Evolutionary conservation across 768 basidiomycete genomes (phyloP), one percentile per base, ranked within the genome.

Genomic region (Tricholoma furcatifolium): DNA sequence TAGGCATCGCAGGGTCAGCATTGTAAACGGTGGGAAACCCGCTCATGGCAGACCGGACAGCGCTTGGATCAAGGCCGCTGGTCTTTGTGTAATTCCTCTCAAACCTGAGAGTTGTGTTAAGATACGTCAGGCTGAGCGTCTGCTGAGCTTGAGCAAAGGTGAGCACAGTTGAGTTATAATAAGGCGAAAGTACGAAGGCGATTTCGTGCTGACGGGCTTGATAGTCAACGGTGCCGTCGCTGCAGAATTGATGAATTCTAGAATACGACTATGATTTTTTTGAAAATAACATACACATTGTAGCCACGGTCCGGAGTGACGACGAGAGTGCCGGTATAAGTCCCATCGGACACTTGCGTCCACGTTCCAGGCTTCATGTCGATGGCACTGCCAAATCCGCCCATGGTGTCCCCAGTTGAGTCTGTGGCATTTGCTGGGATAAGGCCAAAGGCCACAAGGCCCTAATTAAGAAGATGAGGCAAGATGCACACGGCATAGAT

Each of bases 341-440:
- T 67, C 10, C 75, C 77, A 51, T 73, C 58, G 18, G 56, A 36
- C 3, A 54, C 45, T 10, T 51, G 43, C 11, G 56, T 59, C 71
- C 79, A 84, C 4, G 80, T 75, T 5, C 77, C 76, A 6, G 54
- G 68, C 66, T 84, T 78, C 51, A 87, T 58, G 2, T 82, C 75
- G 23, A 85, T 83, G 2, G 81, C 83, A 53, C 82, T 83, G 12
- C 84, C 84, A 21, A 85, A 74, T 6, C 83, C 83, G 18, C 85
- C 85, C 6, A 85, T 53, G 0, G 83, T 84, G 57, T 85, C 80
- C 1, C 79, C 80, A 1, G 78, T 81, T 0, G 80, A 81, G 35
- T 85, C 83, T 4, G 57, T 71, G 56, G 78, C 76, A 60, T 82
- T 70, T 2, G 81, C 76, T 1, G 81, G 80, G 47, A 86, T 84